Evolutionary conservation across 108 stramenopile species (phyloP), one percentile per base, ranked within the genome.

Genomic region (Chaetoceros tenuissimus): DNA sequence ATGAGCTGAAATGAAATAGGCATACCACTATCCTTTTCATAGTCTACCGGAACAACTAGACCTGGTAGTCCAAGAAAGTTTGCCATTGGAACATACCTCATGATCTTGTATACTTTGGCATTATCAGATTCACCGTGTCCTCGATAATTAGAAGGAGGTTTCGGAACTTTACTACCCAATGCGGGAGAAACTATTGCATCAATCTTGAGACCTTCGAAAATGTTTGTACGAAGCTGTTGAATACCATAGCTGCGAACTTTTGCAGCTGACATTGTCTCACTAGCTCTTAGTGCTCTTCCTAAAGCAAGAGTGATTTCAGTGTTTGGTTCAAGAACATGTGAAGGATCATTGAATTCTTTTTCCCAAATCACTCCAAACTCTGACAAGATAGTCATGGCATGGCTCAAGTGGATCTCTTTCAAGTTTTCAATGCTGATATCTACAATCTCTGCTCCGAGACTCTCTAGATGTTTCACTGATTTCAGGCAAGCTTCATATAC

Each of bases 341-440:
- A 31, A 23, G 34, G 28, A 48, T 53, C 17, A 47, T 46, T 26
- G 58, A 48, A 83, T n/a, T 57, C 51, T 2, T 20, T 25, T 24
- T 79, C 72, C 59, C 49, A 78, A 3, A 8, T 19, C 16, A 53
- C 18, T 28, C 60, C 74, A 45, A 84, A 69, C 53, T 84, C 82
- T 50, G 64, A 52, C 16, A 64, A 2, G 30, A 84, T 80, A 47
- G 70, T 84, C 5, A 77, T 51, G 3, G 55, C 68, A 55, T 85
- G 84, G 3, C 72, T 51, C 3, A 81, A 18, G 45, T 75, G 67
- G 22, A 75, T 78, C 31, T 68, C 59, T 28, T 54, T 25, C 19
- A 81, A 28, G 58, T 79, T 63, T 18, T 80, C 78, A 31, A 85
- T 61, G 25, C 61, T 69, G 55, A 85, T 59, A 47, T 67, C 49